phyloP scores from a whole-genome alignment of 2,329 filamentous ascomycete species.

The Coniochaeta prunicola region DNA sequence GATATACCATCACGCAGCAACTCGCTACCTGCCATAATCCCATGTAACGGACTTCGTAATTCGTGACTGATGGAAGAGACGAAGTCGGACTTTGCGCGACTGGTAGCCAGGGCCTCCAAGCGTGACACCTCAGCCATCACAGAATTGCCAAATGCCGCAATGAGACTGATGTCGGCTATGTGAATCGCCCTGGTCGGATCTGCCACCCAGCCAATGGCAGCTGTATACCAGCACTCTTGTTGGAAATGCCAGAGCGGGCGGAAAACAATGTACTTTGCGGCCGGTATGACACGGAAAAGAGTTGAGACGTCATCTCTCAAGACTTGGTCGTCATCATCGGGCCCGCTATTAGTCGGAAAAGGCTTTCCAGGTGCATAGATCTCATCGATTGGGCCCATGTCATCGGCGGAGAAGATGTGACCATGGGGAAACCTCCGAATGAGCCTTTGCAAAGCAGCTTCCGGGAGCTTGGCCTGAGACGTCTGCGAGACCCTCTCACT shows the following conservation, averaged over 20 bases:
- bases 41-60: slow-evolving; percentile 49
- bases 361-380: slow-evolving; percentile 10
- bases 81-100: slow-evolving; percentile 44
- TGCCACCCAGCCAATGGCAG: slow-evolving; percentile 34
- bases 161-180: slow-evolving; percentile 32
- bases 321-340: background rate
- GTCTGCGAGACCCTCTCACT: slow-evolving; percentile 5
- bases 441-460: slow-evolving; percentile 13
- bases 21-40: slow-evolving; percentile 45
- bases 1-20: slow-evolving; percentile 38
- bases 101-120: slow-evolving; percentile 25
- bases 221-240: slow-evolving; percentile 29
- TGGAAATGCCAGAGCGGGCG: slow-evolving; percentile 28
- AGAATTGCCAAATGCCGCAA: slow-evolving; percentile 40
- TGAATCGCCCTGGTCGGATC: slow-evolving; percentile 15
- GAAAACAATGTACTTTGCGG: slow-evolving; percentile 26
- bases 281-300: slow-evolving; percentile 22
- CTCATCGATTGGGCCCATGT: slow-evolving; percentile 14
- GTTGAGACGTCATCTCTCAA: slow-evolving; percentile 17
- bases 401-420: slow-evolving; percentile 14
- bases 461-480: slow-evolving; percentile 10
- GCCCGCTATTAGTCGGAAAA: slow-evolving; percentile 2
- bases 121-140: slow-evolving; percentile 49
- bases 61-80: slow-evolving; percentile 52
- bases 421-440: slow-evolving; percentile 12